Conservation (phyloP, 257 asterid species). For the Cinchona pubescens region DNA sequence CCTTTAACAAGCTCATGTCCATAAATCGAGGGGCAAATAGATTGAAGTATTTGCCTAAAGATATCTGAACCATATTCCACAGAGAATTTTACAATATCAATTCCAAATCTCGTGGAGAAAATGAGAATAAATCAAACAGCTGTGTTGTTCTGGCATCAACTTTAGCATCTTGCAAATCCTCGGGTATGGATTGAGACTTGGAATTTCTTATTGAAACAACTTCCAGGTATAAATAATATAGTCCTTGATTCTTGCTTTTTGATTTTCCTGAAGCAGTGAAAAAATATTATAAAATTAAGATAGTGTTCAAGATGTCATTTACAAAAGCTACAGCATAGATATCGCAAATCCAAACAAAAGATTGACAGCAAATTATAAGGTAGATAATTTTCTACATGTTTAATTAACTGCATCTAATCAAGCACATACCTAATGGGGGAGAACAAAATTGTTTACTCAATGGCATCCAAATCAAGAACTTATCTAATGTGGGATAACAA, state of each 20-base stretch:
- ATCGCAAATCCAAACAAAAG: background rate
- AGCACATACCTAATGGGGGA: background rate
- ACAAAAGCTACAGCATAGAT: background rate
- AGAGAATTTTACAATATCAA: conserved; percentile 81
- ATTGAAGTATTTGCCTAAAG: conserved; percentile 78
- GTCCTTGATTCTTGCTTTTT: conserved; percentile 75
- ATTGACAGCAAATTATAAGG: background rate
- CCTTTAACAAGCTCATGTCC: conserved; percentile 99
- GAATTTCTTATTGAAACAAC: conserved; percentile 74
- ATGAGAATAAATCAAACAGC: conserved; percentile 64
- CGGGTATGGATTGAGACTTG: conserved; percentile 63
- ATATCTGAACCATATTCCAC: conserved; percentile 84
- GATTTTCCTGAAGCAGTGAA: conserved; percentile 67
- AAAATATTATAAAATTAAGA: background rate
- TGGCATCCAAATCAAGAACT: too few species aligned
- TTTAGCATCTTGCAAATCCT: conserved; percentile 47
- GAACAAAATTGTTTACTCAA: too few species aligned
- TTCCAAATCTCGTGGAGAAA: conserved; percentile 86
- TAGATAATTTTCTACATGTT: background rate
- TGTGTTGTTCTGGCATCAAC: conserved; percentile 48
- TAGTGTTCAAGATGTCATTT: background rate
- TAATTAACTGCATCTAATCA: background rate
- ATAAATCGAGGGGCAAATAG: conserved; percentile 91
- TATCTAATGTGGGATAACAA: too few species aligned
- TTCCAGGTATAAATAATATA: conserved; percentile 81